These are phyloP conservation scores for Zygosaccharomyces siamensis DNA, from an alignment of 805 yeast genomes.

Conservation along the genomic window DNA sequence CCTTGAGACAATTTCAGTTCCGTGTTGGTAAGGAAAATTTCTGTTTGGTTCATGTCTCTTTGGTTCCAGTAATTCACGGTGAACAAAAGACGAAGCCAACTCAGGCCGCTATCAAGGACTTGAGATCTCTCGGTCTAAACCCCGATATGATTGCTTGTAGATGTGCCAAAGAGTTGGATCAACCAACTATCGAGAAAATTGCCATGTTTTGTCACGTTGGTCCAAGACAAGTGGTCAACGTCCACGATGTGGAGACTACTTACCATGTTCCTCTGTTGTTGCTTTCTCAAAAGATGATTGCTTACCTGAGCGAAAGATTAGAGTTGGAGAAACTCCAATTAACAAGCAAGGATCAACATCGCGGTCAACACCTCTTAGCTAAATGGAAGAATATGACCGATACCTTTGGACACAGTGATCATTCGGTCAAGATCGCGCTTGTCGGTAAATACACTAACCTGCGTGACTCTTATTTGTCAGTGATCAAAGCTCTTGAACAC, in stretches of 20 bases:
- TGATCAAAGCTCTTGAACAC: slow-evolving; percentile 93
- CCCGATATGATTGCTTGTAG: slow-evolving; percentile 99
- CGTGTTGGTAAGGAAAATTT: slow-evolving; percentile 92
- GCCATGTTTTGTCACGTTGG: slow-evolving; percentile 99
- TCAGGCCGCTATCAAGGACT: slow-evolving; percentile 96
- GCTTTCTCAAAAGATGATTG: slow-evolving; percentile 78
- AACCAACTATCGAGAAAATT: slow-evolving; percentile 86
- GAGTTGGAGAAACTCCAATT: slow-evolving; percentile 47
- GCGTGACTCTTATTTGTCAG: slow-evolving; percentile 92
- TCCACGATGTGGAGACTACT: slow-evolving; percentile 93
- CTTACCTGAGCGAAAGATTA: slow-evolving; percentile 66
- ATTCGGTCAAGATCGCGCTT: slow-evolving; percentile 87
- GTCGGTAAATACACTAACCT: slow-evolving; percentile 97
- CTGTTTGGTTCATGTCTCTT: slow-evolving; percentile 92
- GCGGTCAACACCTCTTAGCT: slow-evolving; percentile 63
- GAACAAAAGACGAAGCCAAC: slow-evolving; percentile 99
- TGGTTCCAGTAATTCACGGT: slow-evolving; percentile 96
- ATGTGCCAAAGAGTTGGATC: slow-evolving; percentile 78
- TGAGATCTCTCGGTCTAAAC: slow-evolving; percentile 88
- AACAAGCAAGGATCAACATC: slow-evolving; percentile 46
- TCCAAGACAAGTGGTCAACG: slow-evolving; percentile 94
- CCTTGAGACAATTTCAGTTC: slow-evolving; percentile 97
- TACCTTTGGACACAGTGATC: slow-evolving; percentile 75
- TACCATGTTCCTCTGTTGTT: slow-evolving; percentile 94
- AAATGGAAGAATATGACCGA: slow-evolving; percentile 80